Evolutionary conservation across 352 stramenopile genomes (phyloP), one percentile per base, ranked within the genome.

Genomic region (Phytophthora hybrid): DNA sequence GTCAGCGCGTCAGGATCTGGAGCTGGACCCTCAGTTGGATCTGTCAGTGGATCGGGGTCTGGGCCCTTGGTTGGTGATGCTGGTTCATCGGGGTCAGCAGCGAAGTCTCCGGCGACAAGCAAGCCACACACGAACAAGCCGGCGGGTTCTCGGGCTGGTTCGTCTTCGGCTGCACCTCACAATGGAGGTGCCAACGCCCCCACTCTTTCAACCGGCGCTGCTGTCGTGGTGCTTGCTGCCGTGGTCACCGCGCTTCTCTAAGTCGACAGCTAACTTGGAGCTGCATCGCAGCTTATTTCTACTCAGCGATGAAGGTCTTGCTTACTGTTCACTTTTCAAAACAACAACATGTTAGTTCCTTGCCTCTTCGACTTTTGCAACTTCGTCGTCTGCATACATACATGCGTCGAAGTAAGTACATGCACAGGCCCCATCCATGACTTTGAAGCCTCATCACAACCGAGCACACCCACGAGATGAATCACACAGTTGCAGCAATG

Each of bases 201-300:
- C 8, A 64, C 67, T 14, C 51, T 74, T 51, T 74, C 75, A 6
- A 69, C 23, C 6, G 63, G 23, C 37, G 49, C 54, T 67, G 56
- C 61, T 51, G 41, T 67, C 26, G 56, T 32, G 11, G 64, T 73
- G 49, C 66, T 81, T 21, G 60, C 64, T 9, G 39, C 51, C 9
- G 51, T 74, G 6, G 23, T 79, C 4, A 56, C 51, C 64, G 47
- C 57, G 9, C 46, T 79, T 29, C 13, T 77, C 13, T 82, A 77
- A 79, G 41, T 6, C 31, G 19, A 16, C 9, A 29, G 47, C 9
- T 51, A 44, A 14, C 13, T 44, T 44, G 37, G 37, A 3, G 11
- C 37, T 13, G 37, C 4, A 11, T 44, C 4, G 11, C 37, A 44
- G 14, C 37, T 44, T 44, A 18, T 44, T 16, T 44, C 5, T 31